Base-by-base conservation (phyloP, 768 basidiomycete species). In the Gautieria morchelliformis region DNA sequence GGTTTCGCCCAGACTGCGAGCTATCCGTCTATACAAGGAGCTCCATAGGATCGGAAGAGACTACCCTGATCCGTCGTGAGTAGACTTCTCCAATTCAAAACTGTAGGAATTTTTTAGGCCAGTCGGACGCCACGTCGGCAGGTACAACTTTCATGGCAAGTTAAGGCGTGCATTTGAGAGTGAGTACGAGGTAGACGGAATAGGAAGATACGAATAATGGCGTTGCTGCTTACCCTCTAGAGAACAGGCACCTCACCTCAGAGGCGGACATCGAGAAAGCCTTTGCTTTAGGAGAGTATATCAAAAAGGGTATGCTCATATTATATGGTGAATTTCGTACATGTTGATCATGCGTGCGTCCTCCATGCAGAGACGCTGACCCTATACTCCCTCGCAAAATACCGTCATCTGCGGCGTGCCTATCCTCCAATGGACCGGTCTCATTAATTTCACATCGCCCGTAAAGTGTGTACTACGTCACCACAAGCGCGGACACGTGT, bases 21-120 rank as follows among this genome's bases (percentile, higher is more conserved):
- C 82, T 1, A 70, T 90, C 7, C 76, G 82, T 0, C 71, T 92
- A 32, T 93, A 92, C 74, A 93, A 91, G 65, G 87, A 91, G 65
- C 77, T 93, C 8, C 83, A 85, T 62, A 76, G 87, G 56, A 78
- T 93, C 1, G 89, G 89, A 4, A 77, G 85, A 58, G 88, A 92
- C 48, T 90, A 91, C 62, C 86, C 86, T 37, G 89, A 93, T 66
- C 82, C 87, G 47, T 78, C 80, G 89, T 91, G 64, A 68, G 82
- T 78, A 58, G 47, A 22, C 39, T 45, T 32, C 57, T 60, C 46
- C 60, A 57, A 59, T 54, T 33, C 33, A 17, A 33, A 6, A 24
- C 20, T 24, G 5, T 27, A 27, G 27, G 27, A 27, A 27, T 27
- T 27, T 27, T 33, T 39, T 19, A n/a, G 35, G 8, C 51, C 35